Evolutionary conservation across 495 filamentous ascomycete species (phyloP).

Genomic region (Massariosphaeria phaeospora): DNA sequence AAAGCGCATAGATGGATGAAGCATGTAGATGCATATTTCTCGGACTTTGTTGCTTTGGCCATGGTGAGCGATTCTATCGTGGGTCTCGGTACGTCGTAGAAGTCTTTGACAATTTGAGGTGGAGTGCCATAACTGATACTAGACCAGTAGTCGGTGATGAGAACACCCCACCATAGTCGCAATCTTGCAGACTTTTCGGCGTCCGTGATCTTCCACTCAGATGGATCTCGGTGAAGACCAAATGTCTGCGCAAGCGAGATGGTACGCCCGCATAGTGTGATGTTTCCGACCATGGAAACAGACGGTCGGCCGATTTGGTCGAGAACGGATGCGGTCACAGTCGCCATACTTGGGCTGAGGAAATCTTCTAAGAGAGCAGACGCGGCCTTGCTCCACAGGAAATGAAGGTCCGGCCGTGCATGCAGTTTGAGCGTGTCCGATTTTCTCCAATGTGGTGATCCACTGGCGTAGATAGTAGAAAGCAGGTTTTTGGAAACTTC

Average conservation of each 20-base stretch:
- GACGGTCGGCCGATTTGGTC: slow-evolving; percentile 25
- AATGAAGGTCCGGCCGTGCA: slow-evolving; percentile 19
- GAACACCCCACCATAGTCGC: slow-evolving; percentile 27
- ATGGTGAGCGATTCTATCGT: slow-evolving; percentile 42
- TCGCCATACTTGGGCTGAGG: slow-evolving; percentile 16
- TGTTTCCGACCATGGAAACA: slow-evolving; percentile 19
- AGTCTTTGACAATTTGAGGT: slow-evolving; percentile 30
- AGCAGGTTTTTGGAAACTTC: slow-evolving; percentile 50
- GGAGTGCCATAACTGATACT: slow-evolving; percentile 21
- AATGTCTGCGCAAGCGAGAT: slow-evolving; percentile 24
- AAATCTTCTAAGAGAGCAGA: slow-evolving; percentile 21
- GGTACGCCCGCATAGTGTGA: slow-evolving; percentile 18
- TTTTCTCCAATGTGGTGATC: slow-evolving; percentile 13
- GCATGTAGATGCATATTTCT: slow-evolving; percentile 45
- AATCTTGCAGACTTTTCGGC: slow-evolving; percentile 18
- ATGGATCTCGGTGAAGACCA: slow-evolving; percentile 26
- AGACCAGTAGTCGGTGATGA: slow-evolving; percentile 29
- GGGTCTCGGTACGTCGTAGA: slow-evolving; percentile 53
- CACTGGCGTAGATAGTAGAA: slow-evolving; percentile 51
- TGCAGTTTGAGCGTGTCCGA: slow-evolving; percentile 24
- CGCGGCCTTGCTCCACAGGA: slow-evolving; percentile 25
- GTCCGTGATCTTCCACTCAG: slow-evolving; percentile 18
- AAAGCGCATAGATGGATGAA: slow-evolving; percentile 51
- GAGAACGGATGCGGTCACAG: slow-evolving; percentile 14
- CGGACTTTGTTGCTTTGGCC: slow-evolving; percentile 13